These are phyloP conservation scores for Pleodorina starrii DNA, from an alignment of 139 green algal species.

Conservation along the genomic window DNA sequence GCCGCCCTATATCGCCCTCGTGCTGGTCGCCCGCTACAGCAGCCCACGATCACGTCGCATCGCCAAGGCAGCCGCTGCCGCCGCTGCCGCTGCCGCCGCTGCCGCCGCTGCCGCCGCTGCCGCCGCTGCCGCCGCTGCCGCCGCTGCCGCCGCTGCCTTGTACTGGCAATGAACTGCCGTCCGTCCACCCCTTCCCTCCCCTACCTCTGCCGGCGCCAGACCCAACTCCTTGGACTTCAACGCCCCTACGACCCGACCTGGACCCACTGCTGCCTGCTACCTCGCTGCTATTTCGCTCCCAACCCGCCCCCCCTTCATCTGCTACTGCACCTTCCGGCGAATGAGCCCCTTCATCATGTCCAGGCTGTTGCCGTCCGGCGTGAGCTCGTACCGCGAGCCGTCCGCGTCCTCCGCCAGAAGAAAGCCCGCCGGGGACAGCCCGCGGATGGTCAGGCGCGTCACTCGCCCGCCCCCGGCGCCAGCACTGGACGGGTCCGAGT, in stretches of 20 bases:
- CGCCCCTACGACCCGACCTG: not conserved
- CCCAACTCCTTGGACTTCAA: not conserved
- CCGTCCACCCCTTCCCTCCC: too few species aligned
- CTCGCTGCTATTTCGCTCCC: not conserved
- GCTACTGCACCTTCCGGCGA: slow-evolving; percentile 57
- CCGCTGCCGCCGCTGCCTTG: not conserved
- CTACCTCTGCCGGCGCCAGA: too few species aligned
- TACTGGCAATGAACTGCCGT: not conserved
- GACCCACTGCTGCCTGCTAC: not conserved
- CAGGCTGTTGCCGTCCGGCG: slow-evolving; percentile 93
- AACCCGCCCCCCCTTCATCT: not conserved
- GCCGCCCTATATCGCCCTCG: too few species aligned
- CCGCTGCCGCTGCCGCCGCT: too few species aligned
- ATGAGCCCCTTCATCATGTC: slow-evolving; percentile 83
- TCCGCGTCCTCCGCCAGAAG: slow-evolving; percentile 77
- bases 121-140: not conserved
- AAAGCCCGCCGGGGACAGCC: slow-evolving; percentile 75
- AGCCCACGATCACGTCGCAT: too few species aligned
- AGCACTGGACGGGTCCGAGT: not conserved
- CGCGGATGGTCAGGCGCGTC: slow-evolving; percentile 49
- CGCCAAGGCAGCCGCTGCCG: too few species aligned
- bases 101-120: not conserved
- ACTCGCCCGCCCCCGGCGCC: not conserved
- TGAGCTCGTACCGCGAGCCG: slow-evolving; percentile 85
- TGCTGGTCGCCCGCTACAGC: too few species aligned